Evolutionary conservation across 495 filamentous ascomycete species (phyloP), one percentile per base, ranked within the genome.

Genomic region (Hypoxylon subgilvum): DNA sequence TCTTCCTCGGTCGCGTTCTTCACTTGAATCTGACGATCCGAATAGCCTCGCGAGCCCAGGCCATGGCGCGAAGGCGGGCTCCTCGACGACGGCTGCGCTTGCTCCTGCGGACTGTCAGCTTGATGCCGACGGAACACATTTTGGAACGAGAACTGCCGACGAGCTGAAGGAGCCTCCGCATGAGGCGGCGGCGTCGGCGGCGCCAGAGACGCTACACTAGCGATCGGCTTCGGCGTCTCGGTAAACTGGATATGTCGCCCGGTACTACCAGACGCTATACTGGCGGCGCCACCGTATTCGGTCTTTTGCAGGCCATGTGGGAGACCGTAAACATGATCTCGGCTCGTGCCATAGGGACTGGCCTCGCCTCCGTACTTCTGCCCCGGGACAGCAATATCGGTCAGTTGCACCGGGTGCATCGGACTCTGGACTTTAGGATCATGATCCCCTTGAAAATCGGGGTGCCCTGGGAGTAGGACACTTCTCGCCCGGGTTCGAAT

Each of bases 81-180:
- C 43, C 36, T 42, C 57, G 55, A 48, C 51, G 61, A 45, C 54
- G 67, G 57, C 36, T 63, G 55, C 32, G 46, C 50, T 27, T 47
- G 61, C 31, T 63, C 68, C 65, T 57, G 66, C 57, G 63, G 28
- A 32, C 67, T 71, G 57, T 69, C 74, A 42, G 69, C 66, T 54
- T 76, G 77, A 40, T 75, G 68, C 28, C 74, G 69, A 53, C 78
- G 75, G 71, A 96, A 90, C 41, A 94, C 83, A 56, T 86, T 87
- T 64, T 92, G 87, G 79, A 97, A 97, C 21, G 88, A 92, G 75
- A 97, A 97, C 69, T 97, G 91, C 28, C 94, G 86, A 62, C 72
- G 74, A n/a, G 78, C 76, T 36, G 70, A 78, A 42, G 28, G 61
- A 46, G 39, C 35, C 39, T 58, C 65, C 34, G 56, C 60, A 73